Base-by-base conservation (phyloP, 177 flowering plant species). In the Vitis hybrid region DNA sequence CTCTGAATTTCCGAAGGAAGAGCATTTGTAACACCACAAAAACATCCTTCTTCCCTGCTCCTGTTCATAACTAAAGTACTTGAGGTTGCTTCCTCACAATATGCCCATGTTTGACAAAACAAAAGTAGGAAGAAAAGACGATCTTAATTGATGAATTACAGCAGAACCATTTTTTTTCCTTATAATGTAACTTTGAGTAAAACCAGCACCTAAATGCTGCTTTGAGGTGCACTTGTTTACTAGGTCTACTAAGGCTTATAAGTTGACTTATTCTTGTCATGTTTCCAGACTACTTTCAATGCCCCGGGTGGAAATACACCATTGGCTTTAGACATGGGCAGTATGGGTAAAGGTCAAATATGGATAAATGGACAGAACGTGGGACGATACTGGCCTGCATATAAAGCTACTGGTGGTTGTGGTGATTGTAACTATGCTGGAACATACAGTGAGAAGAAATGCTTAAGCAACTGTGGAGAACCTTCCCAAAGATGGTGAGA, bases 271-370 rank as follows among this genome's bases (percentile, higher is more conserved):
- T 49, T 60, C 64, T 16, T 72, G 3, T 72, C 39, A 33, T 16
- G 12, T 62, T 70, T 74, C 15, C 76, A 89, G 90, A 69, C 89
- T 10, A 78, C 75, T 22, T 89, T 89, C 70, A 72, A 77, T 66
- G 86, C 90, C 57, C 90, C 92, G 13, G 78, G 78, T 70, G 92
- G 90, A 60, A 74, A 76, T 69, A 76, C 82, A 1, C 90, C 90
- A 16, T 63, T 89, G 70, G 88, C 88, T 57, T 67, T 89, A 56
- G 87, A 89, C 65, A 86, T 89, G 87, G 70, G 67, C 14, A 84
- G 85, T 74, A 89, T 89, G 93, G 85, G 93, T 2, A 89, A 89
- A 74, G 93, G 93, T 51, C 84, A 89, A 72, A 66, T 84, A 33
- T 89, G 93, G 93, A 76, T 89, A 33, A 89, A 89, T 68, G 93